Base-by-base conservation (phyloP, 768 basidiomycete species). In the Lactarius vividus region DNA sequence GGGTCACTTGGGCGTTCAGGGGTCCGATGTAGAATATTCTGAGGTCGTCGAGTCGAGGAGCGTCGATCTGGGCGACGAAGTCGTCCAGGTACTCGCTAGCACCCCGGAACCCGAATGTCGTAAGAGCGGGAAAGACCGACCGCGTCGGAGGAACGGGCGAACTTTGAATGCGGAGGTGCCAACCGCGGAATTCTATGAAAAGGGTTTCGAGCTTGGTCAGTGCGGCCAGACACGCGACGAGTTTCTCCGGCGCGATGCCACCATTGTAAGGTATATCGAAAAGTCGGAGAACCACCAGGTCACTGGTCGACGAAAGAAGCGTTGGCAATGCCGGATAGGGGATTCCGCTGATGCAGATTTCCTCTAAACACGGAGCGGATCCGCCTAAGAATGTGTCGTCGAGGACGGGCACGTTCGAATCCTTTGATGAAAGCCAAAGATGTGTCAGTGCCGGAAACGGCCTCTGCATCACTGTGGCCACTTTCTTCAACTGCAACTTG, bases 61-160 rank as follows among this genome's bases (percentile, higher is more conserved):
- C n/a, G 20, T 58, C 63, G 46, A 64, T 52, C 29, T 46, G 33
- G 26, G 52, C 26, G 2, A 54, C 11, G 29, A 64, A n/a, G 29
- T 33, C 63, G 8, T 64, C 63, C 44, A 64, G 20, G 52, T 64
- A 58, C 31, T 64, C 49, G 39, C 39, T 33, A 13, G n/a, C 39
- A 29, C 57, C 49, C 18, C 15, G 6, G 46, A 64, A 54, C 1
- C 1, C 20, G 3, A 54, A n/a, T 0, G 18, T 18, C 5, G 37
- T 54, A 28, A 64, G 57, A 23, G 57, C 29, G 1, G 37, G 63
- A 5, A 59, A 20, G 49, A 59, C 9, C 2, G 39, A 20, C 8
- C 63, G 31, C 2, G 57, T 26, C 13, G 18, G 23, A 4, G 29
- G 37, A 57, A 54, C 42, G 5, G 18, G 40, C n/a, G 15, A 31